Evolutionary conservation across 495 filamentous ascomycete species (phyloP), one percentile per base, ranked within the genome.

Genomic region (Cairneyella variabilis): DNA sequence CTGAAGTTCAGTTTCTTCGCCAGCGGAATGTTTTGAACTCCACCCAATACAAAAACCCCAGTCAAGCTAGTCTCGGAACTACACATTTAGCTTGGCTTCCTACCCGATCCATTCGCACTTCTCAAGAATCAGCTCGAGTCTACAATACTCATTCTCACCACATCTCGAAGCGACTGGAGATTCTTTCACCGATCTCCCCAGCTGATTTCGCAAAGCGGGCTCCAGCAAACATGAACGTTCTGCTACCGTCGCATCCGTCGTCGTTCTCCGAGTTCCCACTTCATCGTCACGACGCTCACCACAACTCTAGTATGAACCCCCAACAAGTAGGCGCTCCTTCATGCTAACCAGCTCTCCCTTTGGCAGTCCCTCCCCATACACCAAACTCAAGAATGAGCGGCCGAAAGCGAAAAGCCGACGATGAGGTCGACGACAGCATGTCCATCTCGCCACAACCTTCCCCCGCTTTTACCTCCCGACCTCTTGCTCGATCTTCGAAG

Each of bases 391-490:
- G 60, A 53, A 72, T 78, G 64, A 58, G 72, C 12, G 70, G 69
- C 65, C 81, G 88, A 61, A 97, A 96, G 76, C 85, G 91, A 71
- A 95, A 95, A 74, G 88, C 89, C 56, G 91, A 95, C 53, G 88
- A 93, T 60, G 80, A 81, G 61, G 64, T 76, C 40, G 83, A 85
- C 64, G 86, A 90, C 64, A 86, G 88, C 58, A 95, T 95, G 90
- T 91, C 87, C 28, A 81, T 88, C 37, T 95, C 90, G 37, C 90
- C 90, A 0, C 79, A 80, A 21, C 83, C 75, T 68, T 95, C 89
- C 25, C 90, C 91, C n/a, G 82, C 84, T 27, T 75, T 84, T 42
- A 71, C 80, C 58, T 74, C 77, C 56, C 80, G 89, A 50, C 65
- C 74, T 22, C 70, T 87, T 40, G 71, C 83, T 32, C 77, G 88